Evolutionary conservation across 345 rosid species (phyloP).

Genomic region (Microcos paniculata): DNA sequence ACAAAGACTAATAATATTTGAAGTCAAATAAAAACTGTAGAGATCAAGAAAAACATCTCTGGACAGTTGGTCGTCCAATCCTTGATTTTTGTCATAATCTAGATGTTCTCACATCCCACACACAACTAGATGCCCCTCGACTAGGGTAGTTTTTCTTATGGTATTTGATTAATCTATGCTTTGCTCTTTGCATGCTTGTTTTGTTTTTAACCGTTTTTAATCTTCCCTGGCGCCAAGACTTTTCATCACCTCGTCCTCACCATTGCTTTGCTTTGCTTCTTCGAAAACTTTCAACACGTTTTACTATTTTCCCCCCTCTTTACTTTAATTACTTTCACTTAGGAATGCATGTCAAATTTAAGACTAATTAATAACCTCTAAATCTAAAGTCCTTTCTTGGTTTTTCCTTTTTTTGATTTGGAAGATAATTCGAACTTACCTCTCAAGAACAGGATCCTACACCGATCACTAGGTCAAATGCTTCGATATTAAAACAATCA

Average conservation of each 20-base stretch:
- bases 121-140: constrained; percentile 51
- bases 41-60: constrained; percentile 14
- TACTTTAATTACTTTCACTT: not conserved
- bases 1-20: constrained; percentile 15
- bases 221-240: constrained; percentile 8
- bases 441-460: too few relatives aligned
- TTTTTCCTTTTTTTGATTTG: too few relatives aligned
- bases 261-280: not conserved
- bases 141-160: constrained; percentile 26
- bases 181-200: not conserved
- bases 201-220: not conserved
- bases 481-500: not conserved
- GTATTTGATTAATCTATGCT: constrained; percentile 6
- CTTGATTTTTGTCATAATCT: not conserved
- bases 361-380: not conserved
- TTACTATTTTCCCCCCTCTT: not conserved
- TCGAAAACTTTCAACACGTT: not conserved
- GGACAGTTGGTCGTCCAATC: constrained; percentile 27
- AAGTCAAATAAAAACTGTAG: constrained; percentile 27
- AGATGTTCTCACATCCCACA: constrained; percentile 12
- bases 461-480: not conserved
- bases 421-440: too few relatives aligned
- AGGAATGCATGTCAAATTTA: not conserved
- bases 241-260: too few relatives aligned
- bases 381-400: not conserved